These are phyloP conservation scores for Trichoderma endophyticum DNA, from an alignment of 2,329 filamentous ascomycete species.

Conservation along the genomic window DNA sequence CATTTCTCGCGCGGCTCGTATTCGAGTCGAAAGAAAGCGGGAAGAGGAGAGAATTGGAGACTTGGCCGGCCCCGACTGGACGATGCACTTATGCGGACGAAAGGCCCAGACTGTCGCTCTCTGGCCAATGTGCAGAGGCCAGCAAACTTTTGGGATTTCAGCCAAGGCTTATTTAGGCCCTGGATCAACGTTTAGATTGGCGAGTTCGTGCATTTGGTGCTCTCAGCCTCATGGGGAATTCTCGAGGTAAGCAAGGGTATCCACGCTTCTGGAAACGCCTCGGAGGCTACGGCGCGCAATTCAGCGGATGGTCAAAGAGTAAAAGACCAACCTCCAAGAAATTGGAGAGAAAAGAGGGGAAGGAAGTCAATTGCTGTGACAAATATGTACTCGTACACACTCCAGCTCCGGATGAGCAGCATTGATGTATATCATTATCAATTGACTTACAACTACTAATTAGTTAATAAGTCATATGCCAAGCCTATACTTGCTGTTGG, in stretches of 20 bases:
- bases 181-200: slow-evolving; percentile 14
- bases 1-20: slow-evolving; percentile 1
- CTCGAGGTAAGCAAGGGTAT: slow-evolving; percentile 8
- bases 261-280: slow-evolving; percentile 9
- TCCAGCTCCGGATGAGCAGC: not conserved
- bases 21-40: not conserved
- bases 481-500: not conserved
- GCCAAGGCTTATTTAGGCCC: slow-evolving; percentile 9
- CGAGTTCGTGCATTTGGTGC: not conserved
- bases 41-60: not conserved
- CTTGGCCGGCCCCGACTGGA: not conserved
- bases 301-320: not conserved
- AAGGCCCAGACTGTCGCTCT: not conserved
- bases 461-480: not conserved
- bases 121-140: not conserved
- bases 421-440: not conserved
- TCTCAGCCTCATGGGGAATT: slow-evolving; percentile 8
- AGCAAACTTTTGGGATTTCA: not conserved
- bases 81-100: not conserved
- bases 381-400: not conserved
- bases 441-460: not conserved
- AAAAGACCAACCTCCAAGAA: not conserved
- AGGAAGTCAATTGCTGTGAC: not conserved
- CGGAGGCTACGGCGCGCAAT: not conserved
- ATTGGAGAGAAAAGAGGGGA: not conserved